These are phyloP conservation scores for Dactylellina drechsleri DNA, from an alignment of 2,329 filamentous ascomycete species.

Conservation along the genomic window DNA sequence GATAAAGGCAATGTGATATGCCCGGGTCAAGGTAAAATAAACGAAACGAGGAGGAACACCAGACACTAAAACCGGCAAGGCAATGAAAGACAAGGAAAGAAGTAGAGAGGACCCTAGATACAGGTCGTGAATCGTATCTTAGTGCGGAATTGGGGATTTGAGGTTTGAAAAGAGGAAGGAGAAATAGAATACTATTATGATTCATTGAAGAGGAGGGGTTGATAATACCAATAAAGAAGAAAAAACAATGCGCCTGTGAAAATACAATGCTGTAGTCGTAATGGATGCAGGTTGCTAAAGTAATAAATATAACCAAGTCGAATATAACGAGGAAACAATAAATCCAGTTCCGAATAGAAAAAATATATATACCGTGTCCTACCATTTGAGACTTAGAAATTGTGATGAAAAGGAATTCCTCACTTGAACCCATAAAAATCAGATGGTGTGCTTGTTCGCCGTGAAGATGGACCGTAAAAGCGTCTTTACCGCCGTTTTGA, in stretches of 20 bases:
- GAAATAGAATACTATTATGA: too few relatives aligned
- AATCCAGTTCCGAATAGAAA: background rate
- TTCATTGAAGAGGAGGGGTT: too few relatives aligned
- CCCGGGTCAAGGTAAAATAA: background rate
- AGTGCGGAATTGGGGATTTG: constrained; percentile 4
- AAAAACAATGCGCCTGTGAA: background rate
- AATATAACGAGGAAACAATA: background rate
- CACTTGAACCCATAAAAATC: background rate
- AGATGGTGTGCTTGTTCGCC: background rate
- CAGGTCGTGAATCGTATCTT: background rate
- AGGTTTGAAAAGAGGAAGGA: background rate
- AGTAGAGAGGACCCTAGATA: background rate
- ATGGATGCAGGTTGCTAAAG: background rate
- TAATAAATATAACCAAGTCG: background rate
- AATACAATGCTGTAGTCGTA: background rate
- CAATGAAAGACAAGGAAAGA: constrained; percentile 3
- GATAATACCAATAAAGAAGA: background rate
- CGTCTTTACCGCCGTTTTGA: background rate
- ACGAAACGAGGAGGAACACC: constrained; percentile 18
- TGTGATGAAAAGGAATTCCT: too few relatives aligned
- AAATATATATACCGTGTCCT: constrained; percentile 11
- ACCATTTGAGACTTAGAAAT: constrained; percentile 1
- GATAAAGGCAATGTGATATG: background rate
- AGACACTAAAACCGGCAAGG: constrained; percentile 6
- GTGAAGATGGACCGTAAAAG: background rate